Evolutionary conservation across 371 early-diverging fungal genomes (phyloP).

Genomic region (Homolaphlyctis polyrhiza): DNA sequence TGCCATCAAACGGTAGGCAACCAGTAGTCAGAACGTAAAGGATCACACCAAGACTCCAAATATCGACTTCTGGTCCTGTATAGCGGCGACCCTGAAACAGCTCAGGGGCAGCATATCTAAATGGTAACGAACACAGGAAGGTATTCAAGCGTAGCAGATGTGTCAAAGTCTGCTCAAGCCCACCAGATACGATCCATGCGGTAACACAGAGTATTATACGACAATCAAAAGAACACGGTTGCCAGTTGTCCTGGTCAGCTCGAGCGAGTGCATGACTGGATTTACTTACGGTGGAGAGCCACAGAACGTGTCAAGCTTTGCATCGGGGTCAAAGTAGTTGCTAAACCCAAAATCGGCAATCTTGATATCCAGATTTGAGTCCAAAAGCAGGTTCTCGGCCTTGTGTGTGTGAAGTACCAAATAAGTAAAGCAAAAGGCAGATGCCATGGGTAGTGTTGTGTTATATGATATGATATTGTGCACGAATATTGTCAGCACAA

Average conservation of each 20-base stretch:
- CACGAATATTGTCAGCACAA: neutral
- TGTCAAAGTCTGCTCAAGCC: no score
- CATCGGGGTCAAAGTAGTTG: constrained; percentile 61
- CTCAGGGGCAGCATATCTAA: constrained; percentile 69
- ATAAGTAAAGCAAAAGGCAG: no score
- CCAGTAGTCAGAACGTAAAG: constrained; percentile 86
- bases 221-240: neutral
- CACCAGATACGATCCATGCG: neutral
- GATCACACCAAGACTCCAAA: constrained; percentile 79
- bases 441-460: no score
- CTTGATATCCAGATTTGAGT: constrained; percentile 52
- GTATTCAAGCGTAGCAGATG: no score
- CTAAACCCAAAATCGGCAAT: constrained; percentile 73
- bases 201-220: neutral
- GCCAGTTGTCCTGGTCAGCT: neutral
- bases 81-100: constrained; percentile 64
- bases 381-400: constrained; percentile 62
- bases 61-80: constrained; percentile 67
- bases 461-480: neutral
- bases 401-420: constrained; percentile 11
- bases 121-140: no score
- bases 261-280: no score
- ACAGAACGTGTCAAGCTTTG: constrained; percentile 64
- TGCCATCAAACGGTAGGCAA: constrained; percentile 79
- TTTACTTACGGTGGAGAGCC: constrained; percentile 58